These are phyloP conservation scores for Cryphonectria nitschkei DNA, from an alignment of 2,329 filamentous ascomycete genomes.

Conservation along the genomic window DNA sequence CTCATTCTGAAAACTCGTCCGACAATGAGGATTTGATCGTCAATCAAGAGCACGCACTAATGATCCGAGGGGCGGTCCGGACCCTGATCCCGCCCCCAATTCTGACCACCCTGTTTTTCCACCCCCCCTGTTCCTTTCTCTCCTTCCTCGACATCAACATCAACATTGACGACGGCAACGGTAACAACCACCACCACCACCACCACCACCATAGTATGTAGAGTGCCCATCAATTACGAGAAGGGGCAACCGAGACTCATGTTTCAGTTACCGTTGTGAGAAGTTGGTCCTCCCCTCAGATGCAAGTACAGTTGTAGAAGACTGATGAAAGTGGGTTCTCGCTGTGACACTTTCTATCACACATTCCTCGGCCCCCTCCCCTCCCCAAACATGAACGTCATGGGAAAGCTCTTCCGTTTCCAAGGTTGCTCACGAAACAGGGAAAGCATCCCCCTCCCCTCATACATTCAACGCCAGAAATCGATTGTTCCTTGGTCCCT, in stretches of 20 bases:
- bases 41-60: not conserved
- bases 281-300: too few relatives aligned
- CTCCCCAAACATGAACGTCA: not conserved
- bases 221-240: too few relatives aligned
- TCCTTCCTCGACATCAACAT: not conserved
- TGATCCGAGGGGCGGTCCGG: slow-evolving; percentile 5
- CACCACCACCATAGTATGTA: not conserved
- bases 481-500: not conserved
- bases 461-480: not conserved
- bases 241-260: too few relatives aligned
- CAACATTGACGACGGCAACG: not conserved
- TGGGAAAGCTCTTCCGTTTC: not conserved
- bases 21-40: not conserved
- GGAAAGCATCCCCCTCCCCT: not conserved
- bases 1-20: not conserved
- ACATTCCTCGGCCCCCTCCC: not conserved
- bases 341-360: not conserved
- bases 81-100: not conserved
- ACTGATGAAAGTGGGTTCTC: not conserved
- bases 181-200: not conserved
- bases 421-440: not conserved
- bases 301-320: not conserved
- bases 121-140: not conserved
- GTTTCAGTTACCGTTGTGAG: too few relatives aligned
- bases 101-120: not conserved